Base-by-base conservation (phyloP, 2,329 filamentous ascomycete species). In the Fusarium anthophilum region DNA sequence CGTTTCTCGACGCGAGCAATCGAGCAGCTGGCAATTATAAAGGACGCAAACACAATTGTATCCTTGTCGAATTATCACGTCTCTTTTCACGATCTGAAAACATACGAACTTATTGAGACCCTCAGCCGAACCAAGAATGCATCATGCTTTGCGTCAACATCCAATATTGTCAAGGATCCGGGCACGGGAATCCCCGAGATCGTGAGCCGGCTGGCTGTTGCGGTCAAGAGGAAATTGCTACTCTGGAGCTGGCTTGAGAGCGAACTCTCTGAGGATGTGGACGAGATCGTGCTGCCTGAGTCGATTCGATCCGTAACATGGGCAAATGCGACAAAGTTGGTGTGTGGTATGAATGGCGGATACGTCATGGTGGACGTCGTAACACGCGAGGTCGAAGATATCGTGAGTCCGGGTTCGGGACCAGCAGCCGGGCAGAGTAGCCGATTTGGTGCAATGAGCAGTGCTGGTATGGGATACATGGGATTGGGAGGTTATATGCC, bases 211-310 rank as follows among this genome's bases (percentile, higher is more conserved):
- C 86, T 99, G 58, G 96, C 95, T 12, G 96, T 99, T 17, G 95
- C 95, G 9, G 94, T 98, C 39, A 98, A 98, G 87, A 88, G 96
- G 79, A 93, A 94, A 78, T 87, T 99, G 59, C 82, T 98, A 69
- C 84, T 98, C 63, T 99, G 96, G 95, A 94, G 92, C 79, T 99
- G 97, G 96, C 93, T 96, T 78, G 95, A 98, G 81, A 96, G 95
- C 86, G 96, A 98, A 84, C 87, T 98, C 47, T 89, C 89, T 54
- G 87, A 89, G 8, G 91, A 96, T 39, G 90, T 92, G 1, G 86
- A 86, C 35, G 96, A 98, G 83, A 90, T 98, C 43, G 90, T 91
- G 3, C 87, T 98, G 50, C 87, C 94, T 39, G 96, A 96, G 78
- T 91, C 93, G 28, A 93, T 98, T 71, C 94, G 96, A 79, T 95